These are phyloP conservation scores for Sisymbrium irio DNA, from an alignment of 345 rosid genomes.

Conservation along the genomic window DNA sequence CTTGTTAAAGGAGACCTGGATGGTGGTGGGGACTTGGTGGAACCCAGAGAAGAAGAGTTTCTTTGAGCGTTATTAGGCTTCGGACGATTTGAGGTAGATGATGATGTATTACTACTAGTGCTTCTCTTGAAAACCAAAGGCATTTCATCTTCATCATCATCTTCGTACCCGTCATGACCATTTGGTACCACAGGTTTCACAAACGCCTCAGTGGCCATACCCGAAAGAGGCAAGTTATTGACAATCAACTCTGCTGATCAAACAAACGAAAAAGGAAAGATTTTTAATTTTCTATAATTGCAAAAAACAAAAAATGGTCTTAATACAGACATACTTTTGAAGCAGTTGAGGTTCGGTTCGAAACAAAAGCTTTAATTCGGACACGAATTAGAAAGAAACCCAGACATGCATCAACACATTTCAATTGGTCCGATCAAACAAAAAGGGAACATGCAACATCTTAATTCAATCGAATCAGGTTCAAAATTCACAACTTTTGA, in stretches of 20 bases:
- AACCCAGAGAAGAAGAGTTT: slow-evolving; percentile 1
- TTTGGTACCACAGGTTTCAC: slow-evolving; percentile 39
- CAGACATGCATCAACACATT: slow-evolving; percentile 22
- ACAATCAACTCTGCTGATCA: slow-evolving; percentile 18
- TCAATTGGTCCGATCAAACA: slow-evolving; percentile 16
- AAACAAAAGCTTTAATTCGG: neutral
- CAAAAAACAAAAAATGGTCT: no score
- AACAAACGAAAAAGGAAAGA: slow-evolving; percentile 25
- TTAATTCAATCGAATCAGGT: slow-evolving; percentile 1
- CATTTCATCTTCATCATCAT: slow-evolving; percentile 44
- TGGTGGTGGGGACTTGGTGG: slow-evolving; percentile 31
- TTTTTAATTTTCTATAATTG: slow-evolving; percentile 3
- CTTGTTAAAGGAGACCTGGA: slow-evolving; percentile 31
- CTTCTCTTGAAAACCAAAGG: slow-evolving; percentile 73
- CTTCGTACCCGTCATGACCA: slow-evolving; percentile 49
- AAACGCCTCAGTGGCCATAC: slow-evolving; percentile 77
- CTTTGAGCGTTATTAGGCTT: slow-evolving; percentile 10
- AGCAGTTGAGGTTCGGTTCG: neutral
- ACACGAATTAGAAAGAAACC: neutral
- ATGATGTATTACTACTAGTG: slow-evolving; percentile 9
- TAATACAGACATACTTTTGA: no score
- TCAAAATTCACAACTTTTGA: neutral
- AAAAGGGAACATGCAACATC: slow-evolving; percentile 19
- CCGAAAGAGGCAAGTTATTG: slow-evolving; percentile 24
- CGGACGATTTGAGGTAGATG: slow-evolving; percentile 20